A percentile compares a stretch with the other conserved stretches of the same genome.
Evolutionary conservation across 2,329 filamentous ascomycete species (phyloP).

Genomic region (Phaeophleospora eucalypticola): DNA sequence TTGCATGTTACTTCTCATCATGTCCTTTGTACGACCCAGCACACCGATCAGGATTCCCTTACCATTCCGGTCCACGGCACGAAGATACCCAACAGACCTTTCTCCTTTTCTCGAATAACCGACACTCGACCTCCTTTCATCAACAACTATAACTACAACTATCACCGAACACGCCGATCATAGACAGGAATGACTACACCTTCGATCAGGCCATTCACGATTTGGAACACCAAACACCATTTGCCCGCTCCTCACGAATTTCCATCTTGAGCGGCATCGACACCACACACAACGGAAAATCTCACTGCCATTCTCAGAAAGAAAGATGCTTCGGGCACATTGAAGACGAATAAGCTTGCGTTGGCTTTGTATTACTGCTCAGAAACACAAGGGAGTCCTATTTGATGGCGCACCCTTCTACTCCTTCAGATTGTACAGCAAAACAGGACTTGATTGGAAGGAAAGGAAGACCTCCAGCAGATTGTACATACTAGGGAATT

Average conservation of each 20-base stretch:
- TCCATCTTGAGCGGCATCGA: conserved; percentile 13
- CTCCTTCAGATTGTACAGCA: conserved; percentile 8
- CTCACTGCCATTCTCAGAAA: conserved; percentile 1
- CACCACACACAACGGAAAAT: conserved; percentile 14
- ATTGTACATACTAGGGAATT: conserved; percentile 8
- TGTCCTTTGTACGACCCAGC: conserved; percentile 20
- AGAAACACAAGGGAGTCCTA: not conserved
- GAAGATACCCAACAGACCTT: conserved; percentile 20
- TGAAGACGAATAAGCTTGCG: not conserved
- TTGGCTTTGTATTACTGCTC: conserved; percentile 4
- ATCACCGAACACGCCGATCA: conserved; percentile 12
- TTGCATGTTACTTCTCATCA: conserved; percentile 17
- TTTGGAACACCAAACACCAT: conserved; percentile 10
- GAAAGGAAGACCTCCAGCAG: conserved; percentile 4
- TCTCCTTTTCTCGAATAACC: conserved; percentile 2
- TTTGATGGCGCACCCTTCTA: not conserved
- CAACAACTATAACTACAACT: conserved; percentile 5
- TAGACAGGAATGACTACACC: conserved; percentile 9
- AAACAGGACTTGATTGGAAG: conserved; percentile 7
- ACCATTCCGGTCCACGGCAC: conserved; percentile 8
- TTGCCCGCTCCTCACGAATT: conserved; percentile 17
- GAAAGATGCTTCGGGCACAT: not conserved
- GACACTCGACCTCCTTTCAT: conserved; percentile 10
- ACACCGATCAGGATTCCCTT: conserved; percentile 8
- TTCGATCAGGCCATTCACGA: conserved; percentile 16